phyloP scores from a whole-genome alignment of 208 protist genomes.

The Naegleria lovaniensis region DNA sequence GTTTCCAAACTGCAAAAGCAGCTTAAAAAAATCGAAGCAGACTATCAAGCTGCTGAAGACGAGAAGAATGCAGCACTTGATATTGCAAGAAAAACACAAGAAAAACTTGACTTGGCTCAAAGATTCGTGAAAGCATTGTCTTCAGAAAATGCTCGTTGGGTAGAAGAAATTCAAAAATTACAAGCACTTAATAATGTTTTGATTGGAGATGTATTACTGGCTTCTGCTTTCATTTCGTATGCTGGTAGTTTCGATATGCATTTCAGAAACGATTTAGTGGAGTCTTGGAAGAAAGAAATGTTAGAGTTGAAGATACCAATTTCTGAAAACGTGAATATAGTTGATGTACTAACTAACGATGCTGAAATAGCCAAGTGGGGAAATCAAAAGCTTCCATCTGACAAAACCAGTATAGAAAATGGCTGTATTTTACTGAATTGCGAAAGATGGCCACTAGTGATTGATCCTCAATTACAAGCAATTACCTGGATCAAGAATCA shows the following conservation, averaged over 20 bases:
- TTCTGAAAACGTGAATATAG: conserved; percentile 49
- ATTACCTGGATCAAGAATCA: conserved; percentile 67
- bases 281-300: conserved; percentile 49
- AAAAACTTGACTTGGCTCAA: conserved; percentile 56
- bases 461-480: conserved; percentile 80
- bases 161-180: conserved; percentile 46
- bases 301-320: conserved; percentile 51
- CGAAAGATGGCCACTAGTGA: conserved; percentile 76
- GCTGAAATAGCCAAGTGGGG: conserved; percentile 65
- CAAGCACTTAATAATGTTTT: conserved; percentile 48
- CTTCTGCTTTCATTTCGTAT: conserved; percentile 74
- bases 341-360: conserved; percentile 43
- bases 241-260: conserved; percentile 66
- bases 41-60: conserved; percentile 57
- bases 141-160: conserved; percentile 69
- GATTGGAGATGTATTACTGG: conserved; percentile 72
- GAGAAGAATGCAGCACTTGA: conserved; percentile 52
- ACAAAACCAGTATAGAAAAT: conserved; percentile 75
- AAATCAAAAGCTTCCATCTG: conserved; percentile 64
- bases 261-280: conserved; percentile 32
- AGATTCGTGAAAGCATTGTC: conserved; percentile 57
- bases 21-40: conserved; percentile 49
- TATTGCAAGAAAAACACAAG: conserved; percentile 45
- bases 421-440: conserved; percentile 62
- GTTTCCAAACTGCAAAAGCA: conserved; percentile 58